Evolutionary conservation across 176 grass and related monocot species (phyloP), one percentile per base, ranked within the genome.

Genomic region (Triticum urartu): DNA sequence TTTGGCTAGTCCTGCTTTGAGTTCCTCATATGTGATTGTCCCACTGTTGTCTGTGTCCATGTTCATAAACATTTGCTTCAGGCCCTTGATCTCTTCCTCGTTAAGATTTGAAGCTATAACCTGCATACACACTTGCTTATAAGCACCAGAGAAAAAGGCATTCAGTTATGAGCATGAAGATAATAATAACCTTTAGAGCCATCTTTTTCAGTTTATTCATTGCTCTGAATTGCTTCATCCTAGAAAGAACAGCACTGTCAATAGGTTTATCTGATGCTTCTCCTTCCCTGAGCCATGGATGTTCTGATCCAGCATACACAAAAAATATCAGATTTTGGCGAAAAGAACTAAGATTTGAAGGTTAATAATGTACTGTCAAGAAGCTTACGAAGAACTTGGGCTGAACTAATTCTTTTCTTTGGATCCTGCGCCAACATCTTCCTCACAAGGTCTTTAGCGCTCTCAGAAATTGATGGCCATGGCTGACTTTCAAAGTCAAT

Each of bases 181-280:
- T 45, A 81, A 81, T 69, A 67, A 75, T 66, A 98, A 98, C 97
- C 94, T 99, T 99, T 28, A 99, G 83, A 80, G 97, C 97, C 97
- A 99, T 94, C 85, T 99, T 96, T 91, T 99, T 99, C 45, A 99
- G 90, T 78, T 99, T 99, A 88, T 99, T 99, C 94, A 96, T 96
- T 83, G 97, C 97, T 91, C 94, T 99, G 83, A 99, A 96, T 79
- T 99, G 97, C 62, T 99, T 99, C 97, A 99, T 99, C 85, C 97
- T 99, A 72, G 94, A 94, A 90, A 99, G 97, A 83, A 99, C 97
- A 45, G 94, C 97, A 75, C 90, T 99, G 68, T 96, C 94, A 5
- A 99, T 94, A 77, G 97, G 97, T 65, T 99, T 99, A 71, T 99
- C 93, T 72, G 97, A 99, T 83, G 97, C 94, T 5, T 92, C 86